phyloP scores from a whole-genome alignment of 139 green algal species.

The Coccomyxa sp. region DNA sequence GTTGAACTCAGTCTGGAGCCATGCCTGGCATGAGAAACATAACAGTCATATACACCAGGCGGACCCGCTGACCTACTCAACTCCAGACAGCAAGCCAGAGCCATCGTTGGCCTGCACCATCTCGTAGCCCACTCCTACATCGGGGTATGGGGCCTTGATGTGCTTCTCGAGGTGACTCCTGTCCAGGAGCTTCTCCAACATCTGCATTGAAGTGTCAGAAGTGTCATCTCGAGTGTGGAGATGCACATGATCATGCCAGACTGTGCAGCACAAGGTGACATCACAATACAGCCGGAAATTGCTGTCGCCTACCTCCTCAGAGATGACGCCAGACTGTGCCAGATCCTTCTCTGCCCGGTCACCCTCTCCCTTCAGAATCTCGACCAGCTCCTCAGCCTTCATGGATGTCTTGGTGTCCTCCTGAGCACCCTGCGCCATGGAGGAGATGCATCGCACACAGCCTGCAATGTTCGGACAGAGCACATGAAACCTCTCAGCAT shows the following conservation, averaged over 20 bases:
- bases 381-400: constrained; percentile 69
- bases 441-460: too few species aligned
- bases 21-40: too few species aligned
- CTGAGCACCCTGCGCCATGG: constrained; percentile 16
- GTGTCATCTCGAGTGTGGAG: not conserved
- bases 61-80: too few species aligned
- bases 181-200: constrained; percentile 69
- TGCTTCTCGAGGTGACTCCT: constrained; percentile 47
- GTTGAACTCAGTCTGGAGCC: too few species aligned
- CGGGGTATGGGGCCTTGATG: constrained; percentile 44
- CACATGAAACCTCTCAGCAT: too few species aligned
- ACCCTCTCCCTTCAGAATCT: constrained; percentile 63
- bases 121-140: constrained; percentile 54
- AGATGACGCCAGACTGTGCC: constrained; percentile 64
- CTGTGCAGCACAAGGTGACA: not conserved
- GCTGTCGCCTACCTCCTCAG: constrained; percentile 35
- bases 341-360: constrained; percentile 42
- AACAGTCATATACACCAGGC: too few species aligned
- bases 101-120: constrained; percentile 48
- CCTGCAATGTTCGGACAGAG: too few species aligned
- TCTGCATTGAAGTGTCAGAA: constrained; percentile 17
- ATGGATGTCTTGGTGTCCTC: constrained; percentile 29
- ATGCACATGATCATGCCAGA: not conserved
- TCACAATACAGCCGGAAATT: not conserved
- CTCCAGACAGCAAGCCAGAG: too few species aligned